Percentiles rank a stretch among this genome's conserved stretches.
Evolutionary conservation across 2,329 filamentous ascomycete genomes (phyloP).

Genomic region (Aspergillus quadricinctus): DNA sequence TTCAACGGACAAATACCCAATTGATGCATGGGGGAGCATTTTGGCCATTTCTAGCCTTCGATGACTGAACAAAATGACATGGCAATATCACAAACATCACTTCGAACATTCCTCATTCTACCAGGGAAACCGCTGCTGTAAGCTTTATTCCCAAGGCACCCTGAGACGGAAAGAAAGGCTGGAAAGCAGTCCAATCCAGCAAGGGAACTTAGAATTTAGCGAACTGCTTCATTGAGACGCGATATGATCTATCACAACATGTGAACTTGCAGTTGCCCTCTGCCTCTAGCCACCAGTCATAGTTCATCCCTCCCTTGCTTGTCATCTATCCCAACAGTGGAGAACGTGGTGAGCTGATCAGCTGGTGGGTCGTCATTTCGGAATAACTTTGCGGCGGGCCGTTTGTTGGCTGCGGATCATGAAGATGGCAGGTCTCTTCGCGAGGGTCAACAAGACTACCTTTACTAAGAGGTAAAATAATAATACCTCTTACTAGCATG

Average conservation of each 20-base stretch:
- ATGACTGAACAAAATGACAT: neutral
- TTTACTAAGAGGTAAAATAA: too few relatives aligned
- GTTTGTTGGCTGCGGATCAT: constrained; percentile 14
- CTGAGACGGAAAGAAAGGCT: neutral
- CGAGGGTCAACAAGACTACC: too few relatives aligned
- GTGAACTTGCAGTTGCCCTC: neutral
- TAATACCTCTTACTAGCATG: too few relatives aligned
- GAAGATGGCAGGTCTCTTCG: neutral
- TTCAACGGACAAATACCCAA: constrained; percentile 13
- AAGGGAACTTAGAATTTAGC: neutral
- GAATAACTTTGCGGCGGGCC: constrained; percentile 24
- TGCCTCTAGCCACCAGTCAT: neutral
- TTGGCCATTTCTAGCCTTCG: neutral
- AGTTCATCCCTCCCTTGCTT: constrained; percentile 1
- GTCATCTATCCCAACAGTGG: neutral
- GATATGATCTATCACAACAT: neutral
- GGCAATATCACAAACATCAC: neutral
- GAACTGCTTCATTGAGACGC: neutral
- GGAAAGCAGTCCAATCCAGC: neutral
- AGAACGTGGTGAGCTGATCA: constrained; percentile 4
- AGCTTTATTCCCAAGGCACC: neutral
- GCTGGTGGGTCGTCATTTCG: constrained; percentile 23
- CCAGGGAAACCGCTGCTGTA: neutral
- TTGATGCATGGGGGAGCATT: constrained; percentile 8
- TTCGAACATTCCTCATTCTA: neutral